phyloP scores from a whole-genome alignment of 2,329 filamentous ascomycete species.

The Trichoderma aggressivum region DNA sequence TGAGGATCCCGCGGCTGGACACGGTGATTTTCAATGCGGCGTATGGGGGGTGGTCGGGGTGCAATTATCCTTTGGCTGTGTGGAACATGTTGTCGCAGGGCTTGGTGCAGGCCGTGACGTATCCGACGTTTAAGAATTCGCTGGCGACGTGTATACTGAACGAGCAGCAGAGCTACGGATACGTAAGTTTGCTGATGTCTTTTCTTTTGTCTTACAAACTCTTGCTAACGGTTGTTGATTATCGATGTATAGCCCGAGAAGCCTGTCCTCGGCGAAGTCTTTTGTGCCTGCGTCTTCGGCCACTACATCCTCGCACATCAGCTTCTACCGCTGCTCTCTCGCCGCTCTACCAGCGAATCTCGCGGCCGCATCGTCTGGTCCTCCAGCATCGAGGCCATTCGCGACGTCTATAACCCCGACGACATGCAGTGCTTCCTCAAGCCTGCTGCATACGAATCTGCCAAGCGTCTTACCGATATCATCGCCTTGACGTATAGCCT shows the following conservation, averaged over 20 bases:
- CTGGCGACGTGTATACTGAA: constrained; percentile 45
- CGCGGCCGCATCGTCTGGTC: constrained; percentile 80
- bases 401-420: constrained; percentile 52
- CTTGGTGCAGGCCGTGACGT: constrained; percentile 66
- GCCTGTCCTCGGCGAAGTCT: constrained; percentile 72
- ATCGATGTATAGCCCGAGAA: constrained; percentile 43
- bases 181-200: constrained; percentile 28
- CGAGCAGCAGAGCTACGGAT: constrained; percentile 35
- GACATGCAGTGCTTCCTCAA: constrained; percentile 74
- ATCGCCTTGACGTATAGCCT: constrained; percentile 71
- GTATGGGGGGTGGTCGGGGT: constrained; percentile 78
- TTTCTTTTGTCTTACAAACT: no score
- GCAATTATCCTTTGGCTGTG: constrained; percentile 64
- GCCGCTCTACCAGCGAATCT: constrained; percentile 37
- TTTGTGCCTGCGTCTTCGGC: constrained; percentile 90
- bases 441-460: constrained; percentile 71
- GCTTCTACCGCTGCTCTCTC: constrained; percentile 68
- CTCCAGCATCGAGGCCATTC: constrained; percentile 70
- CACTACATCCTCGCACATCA: constrained; percentile 87
- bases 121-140: constrained; percentile 72
- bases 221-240: not conserved
- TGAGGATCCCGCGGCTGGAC: constrained; percentile 69
- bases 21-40: constrained; percentile 82
- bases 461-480: constrained; percentile 83
- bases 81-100: constrained; percentile 54